These are phyloP conservation scores for Stenocarpella maydis DNA, from an alignment of 2,329 filamentous ascomycete species.

Conservation along the genomic window DNA sequence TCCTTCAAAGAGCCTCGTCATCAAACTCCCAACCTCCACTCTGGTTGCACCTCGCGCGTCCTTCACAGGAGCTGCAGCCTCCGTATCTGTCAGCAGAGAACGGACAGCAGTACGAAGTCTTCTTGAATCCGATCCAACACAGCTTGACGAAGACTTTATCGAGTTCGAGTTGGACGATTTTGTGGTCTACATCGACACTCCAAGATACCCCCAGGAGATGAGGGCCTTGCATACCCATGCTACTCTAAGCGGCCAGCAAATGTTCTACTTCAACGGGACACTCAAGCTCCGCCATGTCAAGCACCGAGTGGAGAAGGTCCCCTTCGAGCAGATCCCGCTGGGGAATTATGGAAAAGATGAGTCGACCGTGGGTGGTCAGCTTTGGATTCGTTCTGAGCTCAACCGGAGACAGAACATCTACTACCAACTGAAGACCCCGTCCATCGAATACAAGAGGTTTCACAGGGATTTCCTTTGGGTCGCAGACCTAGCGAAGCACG, in stretches of 20 bases:
- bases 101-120: slow-evolving; percentile 43
- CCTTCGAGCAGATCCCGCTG: slow-evolving; percentile 68
- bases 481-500: slow-evolving; percentile 74
- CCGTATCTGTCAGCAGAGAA: slow-evolving; percentile 42
- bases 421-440: slow-evolving; percentile 68
- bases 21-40: slow-evolving; percentile 41
- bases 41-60: slow-evolving; percentile 42
- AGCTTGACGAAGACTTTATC: slow-evolving; percentile 43
- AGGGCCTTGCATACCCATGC: slow-evolving; percentile 62
- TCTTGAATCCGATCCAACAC: slow-evolving; percentile 37
- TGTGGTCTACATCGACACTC: slow-evolving; percentile 58
- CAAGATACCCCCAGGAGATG: slow-evolving; percentile 56
- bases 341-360: slow-evolving; percentile 67
- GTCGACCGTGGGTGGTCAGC: slow-evolving; percentile 57
- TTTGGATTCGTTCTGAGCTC: slow-evolving; percentile 70
- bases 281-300: slow-evolving; percentile 54
- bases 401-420: slow-evolving; percentile 60
- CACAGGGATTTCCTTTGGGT: slow-evolving; percentile 74
- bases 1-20: neutral
- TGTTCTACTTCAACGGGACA: slow-evolving; percentile 67
- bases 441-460: slow-evolving; percentile 68
- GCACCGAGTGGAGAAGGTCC: slow-evolving; percentile 63
- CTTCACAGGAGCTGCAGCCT: slow-evolving; percentile 41
- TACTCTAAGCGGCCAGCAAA: slow-evolving; percentile 44
- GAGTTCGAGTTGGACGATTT: slow-evolving; percentile 67